phyloP scores from a whole-genome alignment of 2,329 filamentous ascomycete genomes.

The Colletotrichum echinochloae region DNA sequence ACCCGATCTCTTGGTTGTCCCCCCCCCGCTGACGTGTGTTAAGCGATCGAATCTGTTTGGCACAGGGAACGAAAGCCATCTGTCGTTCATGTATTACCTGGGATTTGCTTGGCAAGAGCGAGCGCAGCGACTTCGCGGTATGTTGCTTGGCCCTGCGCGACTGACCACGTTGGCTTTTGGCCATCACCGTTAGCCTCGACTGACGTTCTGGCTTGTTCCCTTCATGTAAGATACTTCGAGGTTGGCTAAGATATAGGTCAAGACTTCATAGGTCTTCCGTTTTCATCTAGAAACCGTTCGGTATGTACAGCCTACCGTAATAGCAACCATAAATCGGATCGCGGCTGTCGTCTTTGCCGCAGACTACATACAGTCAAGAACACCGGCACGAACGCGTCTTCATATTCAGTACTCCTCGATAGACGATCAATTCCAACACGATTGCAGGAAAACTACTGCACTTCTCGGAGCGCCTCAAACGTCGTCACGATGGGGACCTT shows the following conservation, averaged over 20 bases:
- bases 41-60: background rate
- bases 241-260: too few species aligned
- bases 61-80: background rate
- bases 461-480: slow-evolving; percentile 19
- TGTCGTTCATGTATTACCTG: background rate
- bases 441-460: slow-evolving; percentile 5
- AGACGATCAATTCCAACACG: background rate
- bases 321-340: background rate
- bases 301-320: background rate
- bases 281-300: background rate
- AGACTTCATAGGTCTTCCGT: too few species aligned
- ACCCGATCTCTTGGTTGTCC: background rate
- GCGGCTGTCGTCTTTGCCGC: background rate
- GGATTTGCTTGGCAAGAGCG: background rate
- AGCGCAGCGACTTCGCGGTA: background rate
- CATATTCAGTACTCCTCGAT: too few species aligned
- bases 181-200: background rate
- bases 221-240: background rate
- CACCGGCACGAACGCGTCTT: background rate
- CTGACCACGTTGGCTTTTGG: background rate
- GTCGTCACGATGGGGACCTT: slow-evolving; percentile 18
- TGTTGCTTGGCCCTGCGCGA: background rate
- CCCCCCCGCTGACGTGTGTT: background rate
- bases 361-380: background rate
- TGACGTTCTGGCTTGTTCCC: background rate